Percentiles rank a stretch among this genome's conserved stretches.
These are phyloP conservation scores for Aeschynomene evenia DNA, from an alignment of 306 rosid species.

Conservation along the genomic window DNA sequence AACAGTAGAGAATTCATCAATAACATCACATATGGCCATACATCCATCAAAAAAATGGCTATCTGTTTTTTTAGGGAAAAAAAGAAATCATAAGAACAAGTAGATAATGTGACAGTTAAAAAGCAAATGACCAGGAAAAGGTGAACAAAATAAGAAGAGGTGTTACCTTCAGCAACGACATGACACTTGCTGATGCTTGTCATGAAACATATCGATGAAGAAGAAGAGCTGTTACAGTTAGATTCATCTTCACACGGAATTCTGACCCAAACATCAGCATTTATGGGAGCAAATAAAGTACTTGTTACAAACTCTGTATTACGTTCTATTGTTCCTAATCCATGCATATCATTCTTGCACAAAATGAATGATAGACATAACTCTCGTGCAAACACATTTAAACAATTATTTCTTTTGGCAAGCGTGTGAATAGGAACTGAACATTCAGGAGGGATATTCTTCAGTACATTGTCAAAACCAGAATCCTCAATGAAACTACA, in stretches of 20 bases:
- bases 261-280: slow-evolving; percentile 87
- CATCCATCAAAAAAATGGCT: slow-evolving; percentile 53
- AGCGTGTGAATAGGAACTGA: slow-evolving; percentile 58
- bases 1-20: slow-evolving; percentile 55
- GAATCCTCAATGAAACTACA: slow-evolving; percentile 49
- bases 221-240: slow-evolving; percentile 34
- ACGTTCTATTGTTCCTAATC: slow-evolving; percentile 34
- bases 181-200: slow-evolving; percentile 57
- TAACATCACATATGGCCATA: slow-evolving; percentile 54
- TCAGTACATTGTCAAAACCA: slow-evolving; percentile 44
- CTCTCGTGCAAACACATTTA: slow-evolving; percentile 73
- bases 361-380: slow-evolving; percentile 54
- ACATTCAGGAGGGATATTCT: slow-evolving; percentile 58
- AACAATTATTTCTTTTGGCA: slow-evolving; percentile 53
- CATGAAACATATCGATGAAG: slow-evolving; percentile 53
- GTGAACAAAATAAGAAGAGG: slow-evolving; percentile 24
- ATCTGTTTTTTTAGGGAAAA: slow-evolving; percentile 44
- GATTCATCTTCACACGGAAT: slow-evolving; percentile 53
- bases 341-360: slow-evolving; percentile 45
- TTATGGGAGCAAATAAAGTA: slow-evolving; percentile 57
- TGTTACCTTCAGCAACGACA: slow-evolving; percentile 65
- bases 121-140: slow-evolving; percentile 7
- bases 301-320: slow-evolving; percentile 37
- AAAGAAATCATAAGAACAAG: slow-evolving; percentile 7
- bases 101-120: slow-evolving; percentile 19